Base-by-base conservation (phyloP, 2,329 filamentous ascomycete species). In the Fusarium redolens region DNA sequence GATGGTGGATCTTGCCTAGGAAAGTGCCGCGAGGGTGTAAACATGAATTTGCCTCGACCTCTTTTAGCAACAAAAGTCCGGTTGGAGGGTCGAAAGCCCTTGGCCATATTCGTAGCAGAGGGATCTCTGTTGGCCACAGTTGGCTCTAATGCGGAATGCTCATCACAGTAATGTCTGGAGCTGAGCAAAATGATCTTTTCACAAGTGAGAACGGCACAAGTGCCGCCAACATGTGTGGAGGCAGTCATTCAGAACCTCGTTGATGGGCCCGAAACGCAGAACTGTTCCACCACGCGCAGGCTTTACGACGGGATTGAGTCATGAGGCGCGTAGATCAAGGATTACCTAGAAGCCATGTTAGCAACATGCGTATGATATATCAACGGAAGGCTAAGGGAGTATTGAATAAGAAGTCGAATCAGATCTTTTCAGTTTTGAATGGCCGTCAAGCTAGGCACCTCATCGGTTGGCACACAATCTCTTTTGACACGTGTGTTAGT, bases 341-440 rank as follows among this genome's bases (percentile, higher is more conserved):
- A 41, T 48, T 50, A 50, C 51, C 70, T 73, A 22, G 14, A 17
- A 41, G 33, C 28, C 43, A 41, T 50, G 58, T 63, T 48, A 72
- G 71, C 40, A 50, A 54, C 28, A 65, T 69, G 51, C 12, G 45
- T 22, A 14, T 28, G 43, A 41, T 15, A 38, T 17, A n/a, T 15
- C 14, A 37, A 59, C 38, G 37, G 7, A 37, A 28, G 37, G 28
- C 18, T 17, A 50, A 58, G 28, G 35, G 48, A 30, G 35, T 22
- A 33, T 37, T 61, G 35, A 68, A 47, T 48, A 47, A 56, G 50
- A 47, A 65, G 68, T 72, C 68, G 70, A 75, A 86, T 93, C 91
- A 93, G 91, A 88, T 93, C 91, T 93, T 93, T 92, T 92, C 90
- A 92, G 90, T 92, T 89, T 87, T 81, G 76, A 78, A 77, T 78